phyloP scores from a whole-genome alignment of 106 monocot species.

The Platanthera guangdongensis region DNA sequence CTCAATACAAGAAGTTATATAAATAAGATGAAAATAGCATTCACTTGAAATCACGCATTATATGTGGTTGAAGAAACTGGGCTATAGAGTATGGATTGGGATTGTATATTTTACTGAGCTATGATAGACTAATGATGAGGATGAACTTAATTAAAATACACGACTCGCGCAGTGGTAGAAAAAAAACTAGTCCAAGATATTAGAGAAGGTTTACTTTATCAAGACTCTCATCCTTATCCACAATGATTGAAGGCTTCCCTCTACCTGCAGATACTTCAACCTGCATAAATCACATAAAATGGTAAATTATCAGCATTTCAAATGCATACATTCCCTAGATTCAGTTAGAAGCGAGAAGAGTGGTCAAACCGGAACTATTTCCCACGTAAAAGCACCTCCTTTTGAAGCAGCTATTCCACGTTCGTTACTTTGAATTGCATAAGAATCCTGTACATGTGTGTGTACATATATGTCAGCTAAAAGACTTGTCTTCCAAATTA shows the following conservation, averaged over 20 bases:
- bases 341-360: background rate
- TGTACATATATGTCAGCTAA: background rate
- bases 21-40: background rate
- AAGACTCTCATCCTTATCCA: slow-evolving; percentile 83
- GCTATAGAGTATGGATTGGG: too few relatives aligned
- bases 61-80: too few relatives aligned
- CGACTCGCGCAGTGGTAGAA: background rate
- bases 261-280: slow-evolving; percentile 81
- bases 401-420: slow-evolving; percentile 79
- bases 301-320: background rate
- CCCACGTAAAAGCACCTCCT: slow-evolving; percentile 79
- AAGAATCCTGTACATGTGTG: slow-evolving; percentile 48
- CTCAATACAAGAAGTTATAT: background rate
- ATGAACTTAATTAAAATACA: background rate
- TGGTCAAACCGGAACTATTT: slow-evolving; percentile 69
- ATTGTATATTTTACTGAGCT: too few relatives aligned
- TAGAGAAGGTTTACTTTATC: slow-evolving; percentile 43
- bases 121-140: background rate
- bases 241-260: slow-evolving; percentile 58
- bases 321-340: background rate
- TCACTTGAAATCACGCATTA: too few relatives aligned
- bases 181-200: background rate
- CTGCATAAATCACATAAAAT: slow-evolving; percentile 24
- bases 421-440: slow-evolving; percentile 89
- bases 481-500: background rate